phyloP scores from a whole-genome alignment of 768 basidiomycete genomes.

The Hygrophoropsis aurantiaca region DNA sequence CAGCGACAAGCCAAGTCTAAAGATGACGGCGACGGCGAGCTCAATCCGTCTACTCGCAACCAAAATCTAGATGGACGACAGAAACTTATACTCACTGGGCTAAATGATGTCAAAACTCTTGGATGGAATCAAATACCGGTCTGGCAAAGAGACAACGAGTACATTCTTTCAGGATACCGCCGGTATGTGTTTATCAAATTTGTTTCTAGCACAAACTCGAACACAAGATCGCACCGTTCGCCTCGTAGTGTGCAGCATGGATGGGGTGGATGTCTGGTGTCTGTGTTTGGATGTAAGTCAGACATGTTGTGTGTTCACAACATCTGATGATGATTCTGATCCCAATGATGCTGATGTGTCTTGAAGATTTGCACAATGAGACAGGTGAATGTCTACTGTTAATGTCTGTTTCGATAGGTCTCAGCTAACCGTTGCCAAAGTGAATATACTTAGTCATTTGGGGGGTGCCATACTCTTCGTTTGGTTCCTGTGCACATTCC shows the following conservation, averaged over 20 bases:
- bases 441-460: conserved; percentile 86
- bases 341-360: no score
- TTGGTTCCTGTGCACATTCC: conserved; percentile 54
- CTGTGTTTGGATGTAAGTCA: conserved; percentile 66
- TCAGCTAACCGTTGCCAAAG: conserved; percentile 33
- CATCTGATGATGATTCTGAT: no score
- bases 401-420: not conserved
- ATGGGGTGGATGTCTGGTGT: conserved; percentile 62
- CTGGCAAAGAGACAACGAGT: conserved; percentile 77
- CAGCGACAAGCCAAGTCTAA: no score
- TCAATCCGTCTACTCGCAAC: no score
- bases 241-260: conserved; percentile 51
- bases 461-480: conserved; percentile 65
- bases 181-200: no score
- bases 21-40: no score
- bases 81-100: no score
- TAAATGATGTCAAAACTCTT: conserved; percentile 27
- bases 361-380: conserved; percentile 84
- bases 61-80: no score
- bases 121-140: conserved; percentile 60
- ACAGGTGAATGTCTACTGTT: conserved; percentile 45
- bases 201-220: not conserved
- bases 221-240: conserved; percentile 3
- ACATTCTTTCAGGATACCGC: conserved; percentile 68
- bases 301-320: conserved; percentile 9